Conservation (phyloP, 139 green algal species). For the Coccomyxa sp. region DNA sequence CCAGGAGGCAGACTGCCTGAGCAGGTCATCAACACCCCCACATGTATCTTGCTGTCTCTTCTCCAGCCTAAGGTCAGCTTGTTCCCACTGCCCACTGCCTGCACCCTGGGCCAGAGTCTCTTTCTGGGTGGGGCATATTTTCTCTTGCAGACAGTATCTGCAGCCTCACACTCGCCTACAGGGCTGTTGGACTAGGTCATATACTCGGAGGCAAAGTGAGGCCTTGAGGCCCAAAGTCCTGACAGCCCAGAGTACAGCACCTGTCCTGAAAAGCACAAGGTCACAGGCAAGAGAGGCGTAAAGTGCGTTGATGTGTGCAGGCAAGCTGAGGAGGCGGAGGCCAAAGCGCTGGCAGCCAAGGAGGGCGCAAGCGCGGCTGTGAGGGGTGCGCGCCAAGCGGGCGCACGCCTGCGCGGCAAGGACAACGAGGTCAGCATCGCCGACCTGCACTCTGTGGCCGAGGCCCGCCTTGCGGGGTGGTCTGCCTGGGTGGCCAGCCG, state of each 20-base stretch:
- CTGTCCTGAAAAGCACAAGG: no score
- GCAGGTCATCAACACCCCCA: constrained; percentile 4
- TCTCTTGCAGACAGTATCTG: no score
- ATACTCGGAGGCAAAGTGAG: no score
- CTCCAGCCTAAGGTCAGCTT: no score
- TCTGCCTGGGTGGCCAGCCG: neutral
- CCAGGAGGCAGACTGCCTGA: neutral
- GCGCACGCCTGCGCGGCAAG: neutral
- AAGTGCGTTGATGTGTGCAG: neutral
- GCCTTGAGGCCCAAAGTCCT: no score
- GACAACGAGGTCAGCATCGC: constrained; percentile 7
- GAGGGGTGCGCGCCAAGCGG: neutral
- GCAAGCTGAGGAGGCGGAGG: neutral
- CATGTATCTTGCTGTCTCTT: no score
- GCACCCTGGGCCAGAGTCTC: no score
- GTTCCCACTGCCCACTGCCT: no score
- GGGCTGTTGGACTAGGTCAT: no score
- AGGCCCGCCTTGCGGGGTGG: neutral
- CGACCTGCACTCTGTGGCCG: constrained; percentile 3
- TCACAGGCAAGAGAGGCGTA: neutral
- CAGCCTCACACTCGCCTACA: no score
- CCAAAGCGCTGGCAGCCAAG: neutral
- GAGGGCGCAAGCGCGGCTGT: neutral
- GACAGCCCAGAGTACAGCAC: no score
- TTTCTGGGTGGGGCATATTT: no score